Percentiles rank a stretch among this genome's conserved stretches.
Conservation (phyloP, 2,329 filamentous ascomycete genomes). For the Microcyclosporella mali region DNA sequence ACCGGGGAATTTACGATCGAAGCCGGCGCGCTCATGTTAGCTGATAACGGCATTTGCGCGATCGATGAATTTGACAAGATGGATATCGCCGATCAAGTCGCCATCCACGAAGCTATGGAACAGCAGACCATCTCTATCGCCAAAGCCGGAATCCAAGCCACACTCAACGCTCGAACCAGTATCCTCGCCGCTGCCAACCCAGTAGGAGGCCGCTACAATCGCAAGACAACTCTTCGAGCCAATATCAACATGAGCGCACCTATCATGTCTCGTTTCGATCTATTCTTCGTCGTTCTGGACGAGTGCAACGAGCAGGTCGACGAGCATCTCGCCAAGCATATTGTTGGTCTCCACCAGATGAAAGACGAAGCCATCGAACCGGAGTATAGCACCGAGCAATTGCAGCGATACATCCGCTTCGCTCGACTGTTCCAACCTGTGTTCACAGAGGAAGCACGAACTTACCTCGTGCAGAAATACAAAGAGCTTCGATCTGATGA, state of each 20-base stretch:
- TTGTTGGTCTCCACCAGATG: constrained; percentile 87
- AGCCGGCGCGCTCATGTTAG: constrained; percentile 94
- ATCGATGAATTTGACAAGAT: constrained; percentile 99
- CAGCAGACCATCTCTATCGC: constrained; percentile 99
- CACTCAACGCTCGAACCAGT: constrained; percentile 87
- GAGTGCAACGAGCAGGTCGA: constrained; percentile 92
- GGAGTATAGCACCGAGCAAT: constrained; percentile 90
- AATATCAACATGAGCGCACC: constrained; percentile 99
- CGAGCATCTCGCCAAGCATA: constrained; percentile 86
- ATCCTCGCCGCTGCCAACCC: constrained; percentile 96
- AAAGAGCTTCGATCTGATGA: constrained; percentile 92
- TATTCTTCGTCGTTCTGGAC: constrained; percentile 96
- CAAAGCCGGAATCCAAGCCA: constrained; percentile 96
- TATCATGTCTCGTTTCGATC: constrained; percentile 98
- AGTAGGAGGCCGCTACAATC: constrained; percentile 92
- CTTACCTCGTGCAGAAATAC: constrained; percentile 82
- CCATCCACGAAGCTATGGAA: constrained; percentile 99
- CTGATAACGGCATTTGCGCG: constrained; percentile 91
- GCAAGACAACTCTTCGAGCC: constrained; percentile 83
- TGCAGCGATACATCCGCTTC: constrained; percentile 96
- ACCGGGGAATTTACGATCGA: constrained; percentile 99
- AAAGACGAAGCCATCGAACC: constrained; percentile 87
- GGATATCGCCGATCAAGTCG: constrained; percentile 94
- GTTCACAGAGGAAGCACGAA: constrained; percentile 81
- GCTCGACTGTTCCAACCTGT: constrained; percentile 89